A percentile compares a stretch with the other conserved stretches of the same genome.
These are phyloP conservation scores for Acer yangbiense DNA, from an alignment of 345 rosid genomes.

Conservation along the genomic window DNA sequence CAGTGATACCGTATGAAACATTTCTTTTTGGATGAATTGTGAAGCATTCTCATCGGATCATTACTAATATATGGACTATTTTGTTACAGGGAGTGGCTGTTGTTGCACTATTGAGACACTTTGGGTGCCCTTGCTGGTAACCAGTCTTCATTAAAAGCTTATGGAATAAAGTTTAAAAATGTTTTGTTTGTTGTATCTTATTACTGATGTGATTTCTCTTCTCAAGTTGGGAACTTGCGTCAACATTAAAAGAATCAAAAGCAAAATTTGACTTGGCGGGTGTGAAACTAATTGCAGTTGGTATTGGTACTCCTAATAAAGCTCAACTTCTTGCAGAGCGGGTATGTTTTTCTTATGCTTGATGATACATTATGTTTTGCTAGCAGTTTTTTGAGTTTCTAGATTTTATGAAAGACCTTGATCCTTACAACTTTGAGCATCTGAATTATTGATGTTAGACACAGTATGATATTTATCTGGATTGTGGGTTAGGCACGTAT, in stretches of 20 bases:
- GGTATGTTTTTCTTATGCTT: constrained; percentile 37
- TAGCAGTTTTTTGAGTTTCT: not conserved
- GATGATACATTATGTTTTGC: not conserved
- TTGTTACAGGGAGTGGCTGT: constrained; percentile 67
- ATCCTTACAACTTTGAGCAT: not conserved
- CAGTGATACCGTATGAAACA: no score
- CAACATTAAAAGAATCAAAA: constrained; percentile 63
- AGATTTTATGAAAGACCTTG: not conserved
- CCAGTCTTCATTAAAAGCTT: not conserved
- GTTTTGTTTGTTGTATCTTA: not conserved
- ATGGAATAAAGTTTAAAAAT: not conserved
- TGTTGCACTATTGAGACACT: constrained; percentile 86
- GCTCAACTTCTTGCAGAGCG: constrained; percentile 66
- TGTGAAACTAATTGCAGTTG: constrained; percentile 75
- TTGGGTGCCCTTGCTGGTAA: constrained; percentile 92
- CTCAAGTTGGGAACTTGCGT: constrained; percentile 87
- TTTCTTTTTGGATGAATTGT: not conserved
- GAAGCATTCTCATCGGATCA: not conserved
- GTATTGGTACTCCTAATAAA: constrained; percentile 84
- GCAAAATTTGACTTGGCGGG: constrained; percentile 76
- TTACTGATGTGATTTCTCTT: constrained; percentile 8
- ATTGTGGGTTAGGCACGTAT: not conserved
- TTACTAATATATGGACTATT: not conserved
- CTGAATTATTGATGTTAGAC: not conserved
- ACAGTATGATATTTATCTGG: not conserved